phyloP scores from a whole-genome alignment of 257 asterid genomes.

The Anisodus tanguticus region DNA sequence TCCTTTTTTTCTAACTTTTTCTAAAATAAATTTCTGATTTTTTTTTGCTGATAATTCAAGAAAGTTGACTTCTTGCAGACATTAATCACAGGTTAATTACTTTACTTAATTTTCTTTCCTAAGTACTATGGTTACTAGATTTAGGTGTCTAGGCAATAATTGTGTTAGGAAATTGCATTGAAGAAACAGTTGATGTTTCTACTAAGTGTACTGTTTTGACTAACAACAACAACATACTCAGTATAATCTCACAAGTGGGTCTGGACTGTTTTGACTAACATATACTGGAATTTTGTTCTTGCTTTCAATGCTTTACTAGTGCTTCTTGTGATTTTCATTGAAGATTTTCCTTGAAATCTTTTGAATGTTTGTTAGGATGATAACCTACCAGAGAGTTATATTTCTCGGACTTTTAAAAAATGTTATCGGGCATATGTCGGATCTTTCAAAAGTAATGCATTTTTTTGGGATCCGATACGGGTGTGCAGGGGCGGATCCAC shows the following conservation, averaged over 20 bases:
- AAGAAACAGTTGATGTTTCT: not conserved
- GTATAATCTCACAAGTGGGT: no score
- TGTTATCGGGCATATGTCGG: no score
- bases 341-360: not conserved
- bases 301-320: not conserved
- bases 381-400: not conserved
- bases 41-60: slow-evolving; percentile 39
- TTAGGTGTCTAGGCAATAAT: not conserved
- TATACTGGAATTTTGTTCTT: slow-evolving; percentile 1
- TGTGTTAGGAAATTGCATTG: not conserved
- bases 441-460: no score
- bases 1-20: not conserved
- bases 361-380: not conserved
- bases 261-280: not conserved
- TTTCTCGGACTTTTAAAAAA: no score
- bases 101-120: not conserved
- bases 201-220: not conserved
- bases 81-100: slow-evolving; percentile 48
- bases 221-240: no score
- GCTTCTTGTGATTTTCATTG: slow-evolving; percentile 15
- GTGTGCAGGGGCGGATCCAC: no score
- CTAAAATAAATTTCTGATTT: slow-evolving; percentile 23
- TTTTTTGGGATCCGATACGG: no score
- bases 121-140: not conserved
- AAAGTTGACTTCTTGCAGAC: slow-evolving; percentile 29